Percentiles rank a stretch among this genome's conserved stretches.
phyloP scores from a whole-genome alignment of 192 early-diverging fungal species.

The Powellomyces hirtus region DNA sequence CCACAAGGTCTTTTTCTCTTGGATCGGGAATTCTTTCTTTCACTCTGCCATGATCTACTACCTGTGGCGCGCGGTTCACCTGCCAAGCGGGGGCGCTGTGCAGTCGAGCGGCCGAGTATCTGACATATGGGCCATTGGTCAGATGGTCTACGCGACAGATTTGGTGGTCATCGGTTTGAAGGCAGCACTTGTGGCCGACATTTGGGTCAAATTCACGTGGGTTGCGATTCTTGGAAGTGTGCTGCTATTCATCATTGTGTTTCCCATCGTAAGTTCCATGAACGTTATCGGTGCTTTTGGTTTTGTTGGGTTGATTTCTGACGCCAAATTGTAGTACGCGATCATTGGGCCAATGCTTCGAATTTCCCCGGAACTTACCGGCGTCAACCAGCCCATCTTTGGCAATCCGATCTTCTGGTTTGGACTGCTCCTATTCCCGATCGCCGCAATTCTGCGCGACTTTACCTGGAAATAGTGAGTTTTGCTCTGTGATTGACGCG shows the following conservation, averaged over 20 bases:
- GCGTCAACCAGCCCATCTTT: constrained; percentile 40
- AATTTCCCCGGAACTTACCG: constrained; percentile 49
- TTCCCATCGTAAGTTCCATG: constrained; percentile 59
- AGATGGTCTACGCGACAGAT: constrained; percentile 76
- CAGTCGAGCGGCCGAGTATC: constrained; percentile 58
- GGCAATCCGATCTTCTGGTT: constrained; percentile 73
- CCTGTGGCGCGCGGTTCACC: constrained; percentile 37
- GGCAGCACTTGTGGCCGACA: constrained; percentile 78
- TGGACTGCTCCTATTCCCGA: constrained; percentile 74
- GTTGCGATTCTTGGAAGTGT: constrained; percentile 89
- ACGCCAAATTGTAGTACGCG: constrained; percentile 49
- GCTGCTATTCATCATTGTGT: constrained; percentile 75
- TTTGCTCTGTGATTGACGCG: neutral
- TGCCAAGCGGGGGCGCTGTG: constrained; percentile 57
- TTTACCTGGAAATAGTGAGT: constrained; percentile 94
- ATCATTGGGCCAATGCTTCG: constrained; percentile 64
- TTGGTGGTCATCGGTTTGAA: constrained; percentile 81
- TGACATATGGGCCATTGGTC: constrained; percentile 84
- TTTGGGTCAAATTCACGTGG: constrained; percentile 90
- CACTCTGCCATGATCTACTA: constrained; percentile 84
- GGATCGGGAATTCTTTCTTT: constrained; percentile 86
- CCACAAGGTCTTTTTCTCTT: constrained; percentile 85
- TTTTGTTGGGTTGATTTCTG: neutral
- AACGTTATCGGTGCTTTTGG: neutral
- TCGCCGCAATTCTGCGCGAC: constrained; percentile 82